These are phyloP conservation scores for Immersiporthe knoxdaviesiana DNA, from an alignment of 2,329 filamentous ascomycete genomes.

Conservation along the genomic window DNA sequence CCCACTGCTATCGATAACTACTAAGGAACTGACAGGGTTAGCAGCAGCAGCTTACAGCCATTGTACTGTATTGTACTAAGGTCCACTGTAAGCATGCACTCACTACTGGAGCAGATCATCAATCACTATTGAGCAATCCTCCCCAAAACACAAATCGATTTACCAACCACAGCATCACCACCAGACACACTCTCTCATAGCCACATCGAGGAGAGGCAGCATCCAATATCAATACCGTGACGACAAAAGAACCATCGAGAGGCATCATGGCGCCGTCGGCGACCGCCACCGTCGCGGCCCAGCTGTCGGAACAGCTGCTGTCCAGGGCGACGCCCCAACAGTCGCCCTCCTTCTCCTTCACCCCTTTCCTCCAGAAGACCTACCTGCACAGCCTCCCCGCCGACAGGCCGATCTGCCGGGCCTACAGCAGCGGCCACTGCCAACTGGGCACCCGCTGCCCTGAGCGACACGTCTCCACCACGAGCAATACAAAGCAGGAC, in stretches of 20 bases:
- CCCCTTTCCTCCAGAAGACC: constrained; percentile 79
- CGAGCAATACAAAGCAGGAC: constrained; percentile 36
- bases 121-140: not conserved
- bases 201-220: too few relatives aligned
- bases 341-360: constrained; percentile 77
- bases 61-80: too few relatives aligned
- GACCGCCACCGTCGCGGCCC: constrained; percentile 34
- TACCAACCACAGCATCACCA: not conserved
- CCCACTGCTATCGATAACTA: constrained; percentile 13
- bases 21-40: constrained; percentile 5
- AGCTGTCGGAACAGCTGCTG: constrained; percentile 54
- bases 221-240: not conserved
- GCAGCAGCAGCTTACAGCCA: not conserved
- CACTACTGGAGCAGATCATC: not conserved
- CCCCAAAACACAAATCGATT: not conserved
- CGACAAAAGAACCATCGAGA: not conserved
- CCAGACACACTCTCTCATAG: not conserved
- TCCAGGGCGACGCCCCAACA: constrained; percentile 53
- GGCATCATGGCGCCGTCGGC: constrained; percentile 33
- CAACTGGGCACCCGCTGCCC: constrained; percentile 82
- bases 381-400: constrained; percentile 83
- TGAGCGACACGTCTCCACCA: constrained; percentile 71
- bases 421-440: constrained; percentile 84
- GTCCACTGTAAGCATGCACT: not conserved
- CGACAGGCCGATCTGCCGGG: constrained; percentile 80